A percentile compares a stretch with the other conserved stretches of the same genome.
phyloP scores from a whole-genome alignment of 495 filamentous ascomycete species.

The Penicillium daleae region DNA sequence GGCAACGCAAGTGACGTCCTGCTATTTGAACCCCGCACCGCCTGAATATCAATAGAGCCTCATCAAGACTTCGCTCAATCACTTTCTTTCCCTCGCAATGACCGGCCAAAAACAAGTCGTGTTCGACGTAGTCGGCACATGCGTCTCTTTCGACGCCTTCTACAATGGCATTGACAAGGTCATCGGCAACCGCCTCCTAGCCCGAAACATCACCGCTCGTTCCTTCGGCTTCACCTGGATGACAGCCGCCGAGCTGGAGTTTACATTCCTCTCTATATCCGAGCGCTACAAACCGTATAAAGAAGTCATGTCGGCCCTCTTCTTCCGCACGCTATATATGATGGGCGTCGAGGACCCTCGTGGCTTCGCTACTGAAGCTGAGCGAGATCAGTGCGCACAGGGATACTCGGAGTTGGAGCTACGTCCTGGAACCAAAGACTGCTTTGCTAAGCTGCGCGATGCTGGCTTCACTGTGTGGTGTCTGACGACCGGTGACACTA shows the following conservation, averaged over 20 bases:
- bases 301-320: constrained; percentile 39
- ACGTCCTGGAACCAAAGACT: constrained; percentile 34
- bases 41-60: not conserved
- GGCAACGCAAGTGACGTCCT: not conserved
- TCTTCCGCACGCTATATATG: constrained; percentile 46
- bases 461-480: constrained; percentile 48
- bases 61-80: not conserved
- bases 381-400: constrained; percentile 32
- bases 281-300: constrained; percentile 40
- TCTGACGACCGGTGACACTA: constrained; percentile 44
- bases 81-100: constrained; percentile 10
- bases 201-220: constrained; percentile 36
- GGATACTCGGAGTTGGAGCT: constrained; percentile 37
- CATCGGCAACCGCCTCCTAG: constrained; percentile 34
- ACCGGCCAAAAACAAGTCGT: constrained; percentile 39
- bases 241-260: constrained; percentile 46
- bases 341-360: constrained; percentile 40
- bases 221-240: constrained; percentile 49
- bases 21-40: not conserved
- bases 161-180: constrained; percentile 32
- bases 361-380: constrained; percentile 40
- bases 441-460: constrained; percentile 34
- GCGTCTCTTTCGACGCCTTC: constrained; percentile 45
- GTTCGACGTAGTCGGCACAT: constrained; percentile 52
- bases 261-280: constrained; percentile 46